Evolutionary conservation across 2,329 filamentous ascomycete genomes (phyloP), one percentile per base, ranked within the genome.

Genomic region (Septoria linicola): DNA sequence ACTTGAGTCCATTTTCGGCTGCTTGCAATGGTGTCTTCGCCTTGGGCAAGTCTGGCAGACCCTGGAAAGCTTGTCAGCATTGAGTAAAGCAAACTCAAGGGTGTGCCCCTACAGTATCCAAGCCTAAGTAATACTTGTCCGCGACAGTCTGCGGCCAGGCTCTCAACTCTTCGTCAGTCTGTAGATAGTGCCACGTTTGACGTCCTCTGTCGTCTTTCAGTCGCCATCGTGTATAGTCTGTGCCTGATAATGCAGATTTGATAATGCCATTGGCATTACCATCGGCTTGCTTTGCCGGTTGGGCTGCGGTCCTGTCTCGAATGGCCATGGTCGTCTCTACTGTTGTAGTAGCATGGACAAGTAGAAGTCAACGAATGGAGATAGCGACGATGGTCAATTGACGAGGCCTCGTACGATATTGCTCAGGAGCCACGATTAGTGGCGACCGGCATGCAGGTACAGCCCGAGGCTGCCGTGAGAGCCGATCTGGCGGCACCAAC

Each of bases 111-210:
- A 96, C 92, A 57, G 86, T 81, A 48, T 89, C 83, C 40, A 96
- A 72, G 14, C 89, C 89, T 14, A 99, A 69, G 64, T 84, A 88
- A 69, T 90, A 95, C 70, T 89, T 96, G 68, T 99, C 95, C n/a
- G 90, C 89, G 49, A 77, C 78, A 19, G 82, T 87, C 72, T 96
- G 91, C 4, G 92, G 90, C 91, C 92, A 96, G 51, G 81, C 73
- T 61, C 87, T 76, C 6, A 78, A 72, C 49, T 88, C 83, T 53
- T 88, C 78, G 47, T 93, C 85, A 8, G 82, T 81, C 57, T 80
- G 73, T 2, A 99, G 75, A 67, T 97, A 99, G 64, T 93, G 88
- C 93, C 93, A 99, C 43, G 89, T 96, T 63, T 96, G 90, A 49
- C 88, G 80, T 41, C 93, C 92, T 44, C 82, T 80, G 53, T 95